Percentiles rank a stretch among this genome's conserved stretches.
Evolutionary conservation across 140 eudicot genomes (phyloP).

Genomic region (Ambrosia hybrid): DNA sequence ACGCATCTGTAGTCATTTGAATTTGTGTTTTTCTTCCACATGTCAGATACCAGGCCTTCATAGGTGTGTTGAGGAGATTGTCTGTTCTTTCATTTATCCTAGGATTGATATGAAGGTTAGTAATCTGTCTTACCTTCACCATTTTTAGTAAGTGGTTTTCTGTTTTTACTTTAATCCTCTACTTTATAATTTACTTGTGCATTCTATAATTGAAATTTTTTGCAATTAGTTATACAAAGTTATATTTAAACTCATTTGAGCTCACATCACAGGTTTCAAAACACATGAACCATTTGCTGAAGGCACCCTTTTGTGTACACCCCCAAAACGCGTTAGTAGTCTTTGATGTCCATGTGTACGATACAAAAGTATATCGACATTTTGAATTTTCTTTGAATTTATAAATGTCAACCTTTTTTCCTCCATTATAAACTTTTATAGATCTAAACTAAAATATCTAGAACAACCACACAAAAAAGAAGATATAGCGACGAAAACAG

Average conservation of each 20-base stretch:
- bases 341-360: conserved; percentile 14
- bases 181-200: too few species aligned
- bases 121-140: conserved; percentile 2
- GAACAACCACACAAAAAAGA: too few species aligned
- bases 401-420: background rate
- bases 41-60: conserved; percentile 65
- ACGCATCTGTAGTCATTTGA: background rate
- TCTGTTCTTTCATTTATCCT: conserved; percentile 78
- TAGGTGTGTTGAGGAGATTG: conserved; percentile 80
- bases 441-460: too few species aligned
- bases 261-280: conserved; percentile 71
- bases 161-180: too few species aligned
- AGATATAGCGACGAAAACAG: too few species aligned
- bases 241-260: conserved; percentile 13
- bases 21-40: conserved; percentile 10
- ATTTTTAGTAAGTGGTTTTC: too few species aligned
- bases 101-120: conserved; percentile 94
- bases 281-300: conserved; percentile 93
- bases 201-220: background rate
- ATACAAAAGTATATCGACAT: background rate
- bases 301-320: conserved; percentile 95
- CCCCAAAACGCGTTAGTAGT: conserved; percentile 86
- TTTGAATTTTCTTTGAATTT: background rate
- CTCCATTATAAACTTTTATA: too few species aligned
- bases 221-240: background rate